Evolutionary conservation across 148 eudicot genomes (phyloP).

Genomic region (Dysphania ambrosioides): DNA sequence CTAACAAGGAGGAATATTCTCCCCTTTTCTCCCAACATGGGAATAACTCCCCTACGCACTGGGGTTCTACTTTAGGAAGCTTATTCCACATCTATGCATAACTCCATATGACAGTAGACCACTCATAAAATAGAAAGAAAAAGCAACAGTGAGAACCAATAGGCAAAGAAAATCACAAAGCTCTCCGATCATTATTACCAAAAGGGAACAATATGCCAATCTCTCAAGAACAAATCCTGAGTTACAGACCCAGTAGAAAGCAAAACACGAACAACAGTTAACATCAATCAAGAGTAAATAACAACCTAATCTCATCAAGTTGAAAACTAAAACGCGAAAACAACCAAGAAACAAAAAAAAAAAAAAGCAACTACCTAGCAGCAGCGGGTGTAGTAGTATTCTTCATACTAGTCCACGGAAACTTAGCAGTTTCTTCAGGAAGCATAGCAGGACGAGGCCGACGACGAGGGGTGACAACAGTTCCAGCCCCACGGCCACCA

Average conservation of each 20-base stretch:
- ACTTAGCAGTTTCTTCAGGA: slow-evolving; percentile 38
- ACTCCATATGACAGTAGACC: too few relatives aligned
- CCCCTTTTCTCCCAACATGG: neutral
- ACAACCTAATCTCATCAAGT: neutral
- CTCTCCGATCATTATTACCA: neutral
- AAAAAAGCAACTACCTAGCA: slow-evolving; percentile 38
- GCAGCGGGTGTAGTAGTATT: slow-evolving; percentile 28
- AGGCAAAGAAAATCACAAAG: neutral
- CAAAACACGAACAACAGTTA: neutral
- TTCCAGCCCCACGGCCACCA: slow-evolving; percentile 19
- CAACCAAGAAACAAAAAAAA: neutral
- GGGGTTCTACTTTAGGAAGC: neutral
- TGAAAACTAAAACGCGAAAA: neutral
- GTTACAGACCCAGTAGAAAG: neutral
- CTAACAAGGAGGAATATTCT: neutral
- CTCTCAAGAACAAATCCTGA: neutral
- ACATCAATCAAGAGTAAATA: neutral
- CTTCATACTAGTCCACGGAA: slow-evolving; percentile 79
- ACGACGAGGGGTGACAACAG: slow-evolving; percentile 4
- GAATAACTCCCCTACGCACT: too few relatives aligned
- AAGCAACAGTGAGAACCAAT: neutral
- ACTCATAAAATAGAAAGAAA: neutral
- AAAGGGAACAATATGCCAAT: neutral
- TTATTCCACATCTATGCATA: neutral
- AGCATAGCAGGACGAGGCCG: slow-evolving; percentile 26